Base-by-base conservation (phyloP, 305 asterid genomes). In the Striga hermonthica region DNA sequence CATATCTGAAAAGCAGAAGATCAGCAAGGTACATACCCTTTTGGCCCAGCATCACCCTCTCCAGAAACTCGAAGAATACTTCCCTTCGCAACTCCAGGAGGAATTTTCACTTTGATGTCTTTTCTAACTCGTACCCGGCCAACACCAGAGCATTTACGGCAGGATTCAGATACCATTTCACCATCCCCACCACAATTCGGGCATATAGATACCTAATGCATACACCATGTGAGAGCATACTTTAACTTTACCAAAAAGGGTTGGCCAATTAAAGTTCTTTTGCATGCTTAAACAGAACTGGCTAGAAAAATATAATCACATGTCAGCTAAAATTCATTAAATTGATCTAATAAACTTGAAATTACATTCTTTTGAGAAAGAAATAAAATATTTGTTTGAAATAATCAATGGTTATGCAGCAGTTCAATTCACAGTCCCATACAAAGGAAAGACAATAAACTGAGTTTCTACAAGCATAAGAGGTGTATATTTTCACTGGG, bases 31-130 rank as follows among this genome's bases (percentile, higher is more conserved):
- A 64, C 85, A 65, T 90, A 94, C 99, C 99, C 98, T 80, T 79
- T 91, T 74, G 92, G 88, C 69, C 98, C 98, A n/a, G 99, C 95
- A 77, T 94, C 99, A 55, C 99, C 99, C 83, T 94, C 99, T 75
- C 98, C 98, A 63, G 89, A 84, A 81, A 94, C 99, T 77, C 98
- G 84, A 58, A 94, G 98, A 70, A 94, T 87, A 76, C 98, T 94
- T 70, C 99, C 99, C 80, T 83, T 87, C 95, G 90, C 82, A 40
- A 94, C 98, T 72, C 99, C 98, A 70, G 98, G 98, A 76, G 99
- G 99, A 73, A 94, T 84, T 85, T 94, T 94, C 71, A 94, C 93
- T 82, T 91, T 94, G 73, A 94, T 85, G 72, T 86, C 95, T 81
- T 91, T 94, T 76, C 78, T 91, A 70, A 91, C 93, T 72, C 91